A percentile compares a stretch with the other conserved stretches of the same genome.
Evolutionary conservation across 768 basidiomycete genomes (phyloP).

Genomic region (Coprinopsis strossmayeri): DNA sequence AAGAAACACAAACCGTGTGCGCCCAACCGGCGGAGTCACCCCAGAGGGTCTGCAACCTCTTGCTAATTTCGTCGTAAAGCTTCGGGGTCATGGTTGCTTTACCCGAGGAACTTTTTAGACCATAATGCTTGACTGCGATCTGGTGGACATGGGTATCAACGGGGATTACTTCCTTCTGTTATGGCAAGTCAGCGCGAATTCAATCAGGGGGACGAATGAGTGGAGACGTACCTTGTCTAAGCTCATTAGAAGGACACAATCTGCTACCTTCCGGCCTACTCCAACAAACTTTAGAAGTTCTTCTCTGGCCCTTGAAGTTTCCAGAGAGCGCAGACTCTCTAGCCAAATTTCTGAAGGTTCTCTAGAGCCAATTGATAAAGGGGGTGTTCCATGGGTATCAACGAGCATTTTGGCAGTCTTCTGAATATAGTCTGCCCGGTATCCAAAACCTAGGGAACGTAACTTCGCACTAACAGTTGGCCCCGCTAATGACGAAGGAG

Average conservation of each 20-base stretch:
- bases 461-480: slow-evolving; percentile 55
- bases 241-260: slow-evolving; percentile 91
- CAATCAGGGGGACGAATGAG: slow-evolving; percentile 1
- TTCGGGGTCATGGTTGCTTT: slow-evolving; percentile 68
- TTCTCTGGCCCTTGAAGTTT: slow-evolving; percentile 56
- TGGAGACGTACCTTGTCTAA: slow-evolving; percentile 63
- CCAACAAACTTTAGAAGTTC: slow-evolving; percentile 81
- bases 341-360: slow-evolving; percentile 63
- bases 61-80: slow-evolving; percentile 67
- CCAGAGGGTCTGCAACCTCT: slow-evolving; percentile 61
- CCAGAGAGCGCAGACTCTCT: slow-evolving; percentile 36
- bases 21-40: slow-evolving; percentile 88
- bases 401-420: slow-evolving; percentile 75
- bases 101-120: slow-evolving; percentile 40
- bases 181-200: too few species aligned
- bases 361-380: slow-evolving; percentile 13
- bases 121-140: slow-evolving; percentile 78
- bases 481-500: slow-evolving; percentile 58
- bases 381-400: slow-evolving; percentile 36
- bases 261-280: slow-evolving; percentile 95
- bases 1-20: slow-evolving; percentile 53
- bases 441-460: slow-evolving; percentile 88
- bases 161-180: slow-evolving; percentile 83
- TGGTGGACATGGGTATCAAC: slow-evolving; percentile 96
- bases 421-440: slow-evolving; percentile 88